These are phyloP conservation scores for Colletotrichum chrysophilum DNA, from an alignment of 2,329 filamentous ascomycete genomes.

Conservation along the genomic window DNA sequence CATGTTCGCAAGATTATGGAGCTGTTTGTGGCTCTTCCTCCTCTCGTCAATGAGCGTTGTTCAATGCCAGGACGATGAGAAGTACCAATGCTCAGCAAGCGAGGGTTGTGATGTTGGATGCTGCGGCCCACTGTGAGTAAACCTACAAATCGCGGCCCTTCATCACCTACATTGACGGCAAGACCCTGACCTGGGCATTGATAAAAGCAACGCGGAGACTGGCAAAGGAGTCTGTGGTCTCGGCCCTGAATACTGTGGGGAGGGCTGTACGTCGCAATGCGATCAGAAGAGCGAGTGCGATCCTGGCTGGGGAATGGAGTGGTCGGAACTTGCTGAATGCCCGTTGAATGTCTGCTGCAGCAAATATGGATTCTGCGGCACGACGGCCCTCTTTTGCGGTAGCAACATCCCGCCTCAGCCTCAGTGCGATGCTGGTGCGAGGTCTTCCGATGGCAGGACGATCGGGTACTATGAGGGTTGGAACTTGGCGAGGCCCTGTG, in stretches of 20 bases:
- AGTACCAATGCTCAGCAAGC: not conserved
- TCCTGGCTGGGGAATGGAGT: constrained; percentile 33
- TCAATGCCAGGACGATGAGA: not conserved
- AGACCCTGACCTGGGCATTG: not conserved
- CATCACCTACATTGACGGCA: not conserved
- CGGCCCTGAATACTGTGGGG: not conserved
- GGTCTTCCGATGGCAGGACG: not conserved
- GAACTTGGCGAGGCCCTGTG: not conserved
- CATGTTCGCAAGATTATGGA: not conserved
- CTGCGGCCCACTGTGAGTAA: not conserved
- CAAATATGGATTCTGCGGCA: constrained; percentile 21
- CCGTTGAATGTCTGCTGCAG: constrained; percentile 39
- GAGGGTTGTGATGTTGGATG: not conserved
- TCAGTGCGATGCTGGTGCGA: not conserved
- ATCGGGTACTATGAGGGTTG: constrained; percentile 36
- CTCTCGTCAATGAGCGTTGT: not conserved
- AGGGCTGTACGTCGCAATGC: constrained; percentile 29
- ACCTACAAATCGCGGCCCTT: not conserved
- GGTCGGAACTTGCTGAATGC: constrained; percentile 28
- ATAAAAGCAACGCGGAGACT: not conserved
- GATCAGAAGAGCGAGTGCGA: constrained; percentile 33
- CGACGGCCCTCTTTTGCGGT: constrained; percentile 19
- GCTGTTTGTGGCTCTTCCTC: not conserved
- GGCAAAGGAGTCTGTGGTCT: not conserved
- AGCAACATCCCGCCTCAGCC: not conserved